These are phyloP conservation scores for Trifolium dubium DNA, from an alignment of 306 rosid genomes.

Conservation along the genomic window DNA sequence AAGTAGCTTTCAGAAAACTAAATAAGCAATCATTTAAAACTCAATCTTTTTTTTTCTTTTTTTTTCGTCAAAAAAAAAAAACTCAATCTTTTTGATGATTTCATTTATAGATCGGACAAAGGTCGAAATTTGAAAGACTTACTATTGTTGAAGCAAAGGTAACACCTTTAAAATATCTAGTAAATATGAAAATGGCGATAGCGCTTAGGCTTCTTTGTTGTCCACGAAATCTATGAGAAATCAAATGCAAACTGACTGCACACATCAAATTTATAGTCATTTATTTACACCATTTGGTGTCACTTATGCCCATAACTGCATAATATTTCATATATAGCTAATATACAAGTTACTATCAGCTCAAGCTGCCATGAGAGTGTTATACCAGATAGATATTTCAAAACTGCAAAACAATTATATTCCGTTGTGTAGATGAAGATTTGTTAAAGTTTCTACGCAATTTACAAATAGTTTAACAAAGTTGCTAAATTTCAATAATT, in stretches of 20 bases:
- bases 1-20: neutral
- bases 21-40: neutral
- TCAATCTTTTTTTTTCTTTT: neutral
- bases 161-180: neutral
- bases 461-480: constrained; percentile 27
- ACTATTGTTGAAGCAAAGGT: neutral
- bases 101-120: neutral
- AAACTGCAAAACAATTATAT: constrained; percentile 11
- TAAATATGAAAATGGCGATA: too few species aligned
- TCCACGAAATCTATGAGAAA: neutral
- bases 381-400: neutral
- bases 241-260: neutral
- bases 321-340: neutral
- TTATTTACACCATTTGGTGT: neutral
- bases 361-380: neutral
- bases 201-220: neutral
- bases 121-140: too few species aligned
- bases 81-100: neutral
- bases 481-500: constrained; percentile 19
- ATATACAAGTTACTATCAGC: neutral
- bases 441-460: constrained; percentile 10
- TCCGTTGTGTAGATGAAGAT: neutral
- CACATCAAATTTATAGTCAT: neutral
- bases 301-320: neutral
- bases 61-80: too few species aligned